These are phyloP conservation scores for Leptographium galeiforme DNA, from an alignment of 2,329 filamentous ascomycete species.

Conservation along the genomic window DNA sequence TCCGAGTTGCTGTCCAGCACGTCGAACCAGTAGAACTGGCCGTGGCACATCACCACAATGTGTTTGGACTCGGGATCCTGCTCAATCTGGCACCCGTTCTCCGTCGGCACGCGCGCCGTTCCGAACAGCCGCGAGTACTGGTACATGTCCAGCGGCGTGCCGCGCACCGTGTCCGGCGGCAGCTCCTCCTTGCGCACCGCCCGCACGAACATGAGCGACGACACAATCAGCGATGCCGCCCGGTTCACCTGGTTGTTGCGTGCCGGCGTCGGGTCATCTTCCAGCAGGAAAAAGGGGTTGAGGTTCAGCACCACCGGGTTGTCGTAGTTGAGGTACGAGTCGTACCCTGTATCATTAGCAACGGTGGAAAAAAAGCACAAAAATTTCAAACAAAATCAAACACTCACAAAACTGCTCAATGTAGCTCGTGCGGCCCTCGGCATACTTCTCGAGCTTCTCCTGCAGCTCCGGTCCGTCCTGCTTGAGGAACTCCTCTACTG, in stretches of 20 bases:
- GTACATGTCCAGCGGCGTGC: conserved; percentile 89
- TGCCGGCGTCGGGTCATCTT: conserved; percentile 93
- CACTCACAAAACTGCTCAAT: conserved; percentile 95
- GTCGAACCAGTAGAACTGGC: conserved; percentile 98
- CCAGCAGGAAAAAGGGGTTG: conserved; percentile 93
- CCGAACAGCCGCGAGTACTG: conserved; percentile 94
- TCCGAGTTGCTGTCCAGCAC: conserved; percentile 90
- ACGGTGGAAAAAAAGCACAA: neutral
- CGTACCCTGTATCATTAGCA: conserved; percentile 59
- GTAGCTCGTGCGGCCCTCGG: conserved; percentile 81
- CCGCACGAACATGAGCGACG: conserved; percentile 80
- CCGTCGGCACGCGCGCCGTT: conserved; percentile 84
- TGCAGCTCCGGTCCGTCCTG: conserved; percentile 74
- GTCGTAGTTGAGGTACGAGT: conserved; percentile 95
- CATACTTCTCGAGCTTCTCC: conserved; percentile 81
- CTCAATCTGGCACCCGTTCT: conserved; percentile 89
- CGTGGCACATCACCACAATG: conserved; percentile 82
- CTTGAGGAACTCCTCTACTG: conserved; percentile 71
- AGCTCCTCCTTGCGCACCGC: conserved; percentile 89
- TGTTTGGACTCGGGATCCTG: conserved; percentile 91
- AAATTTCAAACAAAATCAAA: neutral
- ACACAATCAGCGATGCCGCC: conserved; percentile 82
- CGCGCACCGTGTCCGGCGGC: conserved; percentile 73
- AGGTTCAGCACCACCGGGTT: conserved; percentile 95
- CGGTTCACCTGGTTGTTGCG: conserved; percentile 94